These are phyloP conservation scores for Aspergillus fischeri DNA, from an alignment of 2,329 filamentous ascomycete species.

Conservation along the genomic window DNA sequence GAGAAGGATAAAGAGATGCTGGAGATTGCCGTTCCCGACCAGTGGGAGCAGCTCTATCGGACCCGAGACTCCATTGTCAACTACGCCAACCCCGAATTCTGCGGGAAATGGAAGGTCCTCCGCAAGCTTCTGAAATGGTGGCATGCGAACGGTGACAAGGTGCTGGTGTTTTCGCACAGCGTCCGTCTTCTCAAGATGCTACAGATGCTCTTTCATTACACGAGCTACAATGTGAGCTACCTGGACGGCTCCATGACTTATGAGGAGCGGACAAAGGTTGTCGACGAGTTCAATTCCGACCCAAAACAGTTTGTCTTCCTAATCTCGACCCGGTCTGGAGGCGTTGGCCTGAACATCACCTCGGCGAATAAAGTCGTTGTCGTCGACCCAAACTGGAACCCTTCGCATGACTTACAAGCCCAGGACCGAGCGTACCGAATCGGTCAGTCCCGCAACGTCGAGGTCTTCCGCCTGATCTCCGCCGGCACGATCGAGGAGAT, in stretches of 20 bases:
- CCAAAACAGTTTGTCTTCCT: conserved; percentile 88
- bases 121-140: conserved; percentile 84
- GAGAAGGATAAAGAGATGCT: conserved; percentile 72
- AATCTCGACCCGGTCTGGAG: conserved; percentile 89
- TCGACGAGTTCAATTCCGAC: conserved; percentile 89
- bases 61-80: conserved; percentile 74
- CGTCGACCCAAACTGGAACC: conserved; percentile 97
- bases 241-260: conserved; percentile 81
- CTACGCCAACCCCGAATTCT: conserved; percentile 83
- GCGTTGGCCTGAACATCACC: conserved; percentile 92
- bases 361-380: conserved; percentile 98
- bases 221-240: conserved; percentile 86
- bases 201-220: conserved; percentile 78
- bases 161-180: conserved; percentile 90
- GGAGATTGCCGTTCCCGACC: conserved; percentile 67
- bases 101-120: conserved; percentile 93
- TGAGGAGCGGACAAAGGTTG: conserved; percentile 73
- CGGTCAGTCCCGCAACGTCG: conserved; percentile 85
- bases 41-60: conserved; percentile 69
- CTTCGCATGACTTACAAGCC: conserved; percentile 87
- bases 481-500: conserved; percentile 95
- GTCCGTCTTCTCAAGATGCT: conserved; percentile 81
- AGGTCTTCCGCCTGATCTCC: conserved; percentile 88
- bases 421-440: conserved; percentile 96
- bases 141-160: conserved; percentile 87